These are phyloP conservation scores for Trifolium pratense DNA, from an alignment of 306 rosid species.

Conservation along the genomic window DNA sequence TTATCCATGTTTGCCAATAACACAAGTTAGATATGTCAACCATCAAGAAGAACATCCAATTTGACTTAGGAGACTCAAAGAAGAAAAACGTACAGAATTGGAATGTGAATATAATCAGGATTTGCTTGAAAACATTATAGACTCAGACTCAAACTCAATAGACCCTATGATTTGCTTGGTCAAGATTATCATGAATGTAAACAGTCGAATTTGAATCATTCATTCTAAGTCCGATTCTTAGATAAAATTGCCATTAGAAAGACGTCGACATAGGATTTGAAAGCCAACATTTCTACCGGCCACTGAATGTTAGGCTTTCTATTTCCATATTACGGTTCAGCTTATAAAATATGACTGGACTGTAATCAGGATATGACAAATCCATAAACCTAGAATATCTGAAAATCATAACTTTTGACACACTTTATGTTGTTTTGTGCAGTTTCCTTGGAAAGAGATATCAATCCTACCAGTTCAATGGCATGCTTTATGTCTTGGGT, in stretches of 20 bases:
- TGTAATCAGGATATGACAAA: slow-evolving; percentile 40
- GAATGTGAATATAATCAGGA: no score
- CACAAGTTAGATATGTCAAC: slow-evolving; percentile 10
- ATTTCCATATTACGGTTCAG: slow-evolving; percentile 32
- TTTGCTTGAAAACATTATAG: no score
- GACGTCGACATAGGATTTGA: no score
- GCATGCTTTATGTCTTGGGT: slow-evolving; percentile 89
- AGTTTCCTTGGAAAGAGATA: slow-evolving; percentile 88
- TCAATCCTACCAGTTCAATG: slow-evolving; percentile 85
- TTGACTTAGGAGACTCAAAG: slow-evolving; percentile 1
- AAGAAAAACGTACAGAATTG: background rate
- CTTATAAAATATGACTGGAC: slow-evolving; percentile 30
- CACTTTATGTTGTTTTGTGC: slow-evolving; percentile 40
- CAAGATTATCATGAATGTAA: no score
- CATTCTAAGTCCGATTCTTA: no score
- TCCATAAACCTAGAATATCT: slow-evolving; percentile 33
- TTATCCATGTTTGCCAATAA: background rate
- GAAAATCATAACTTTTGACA: slow-evolving; percentile 17
- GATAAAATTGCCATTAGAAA: no score
- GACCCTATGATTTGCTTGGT: no score
- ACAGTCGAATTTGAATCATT: no score
- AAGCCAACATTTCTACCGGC: no score
- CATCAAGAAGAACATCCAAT: slow-evolving; percentile 9
- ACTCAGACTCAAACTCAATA: no score
- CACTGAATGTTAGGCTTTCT: slow-evolving; percentile 31